Conservation (phyloP, 345 rosid genomes). For the Camelina neglecta region DNA sequence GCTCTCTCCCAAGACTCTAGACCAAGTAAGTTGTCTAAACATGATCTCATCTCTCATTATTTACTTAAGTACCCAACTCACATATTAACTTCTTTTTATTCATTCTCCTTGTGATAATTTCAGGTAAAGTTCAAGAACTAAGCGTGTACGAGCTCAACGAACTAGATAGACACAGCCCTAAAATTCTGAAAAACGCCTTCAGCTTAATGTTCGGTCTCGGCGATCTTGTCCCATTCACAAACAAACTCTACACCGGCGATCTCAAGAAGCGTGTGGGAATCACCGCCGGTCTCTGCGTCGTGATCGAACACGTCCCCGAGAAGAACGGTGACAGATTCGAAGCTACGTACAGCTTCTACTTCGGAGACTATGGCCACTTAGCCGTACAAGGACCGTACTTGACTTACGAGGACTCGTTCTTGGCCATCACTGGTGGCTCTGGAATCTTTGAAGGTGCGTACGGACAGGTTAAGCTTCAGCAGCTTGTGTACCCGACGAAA, state of each 20-base stretch:
- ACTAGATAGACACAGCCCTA: too few species aligned
- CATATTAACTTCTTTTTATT: background rate
- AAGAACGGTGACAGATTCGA: constrained; percentile 84
- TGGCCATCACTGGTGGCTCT: constrained; percentile 65
- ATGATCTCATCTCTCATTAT: background rate
- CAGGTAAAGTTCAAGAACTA: constrained; percentile 62
- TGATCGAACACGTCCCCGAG: constrained; percentile 73
- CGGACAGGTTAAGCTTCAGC: constrained; percentile 72
- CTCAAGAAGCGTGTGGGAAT: constrained; percentile 75
- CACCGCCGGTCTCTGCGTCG: constrained; percentile 76
- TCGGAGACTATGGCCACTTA: constrained; percentile 72
- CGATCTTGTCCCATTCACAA: too few species aligned
- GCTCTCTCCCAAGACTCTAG: constrained; percentile 28
- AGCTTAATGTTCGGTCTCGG: too few species aligned
- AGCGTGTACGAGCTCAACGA: too few species aligned
- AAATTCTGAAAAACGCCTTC: too few species aligned
- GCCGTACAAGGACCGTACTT: constrained; percentile 69
- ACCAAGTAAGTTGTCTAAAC: constrained; percentile 34
- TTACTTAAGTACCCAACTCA: background rate
- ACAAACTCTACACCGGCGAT: too few species aligned
- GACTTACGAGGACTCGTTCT: constrained; percentile 70
- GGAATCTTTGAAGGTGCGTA: constrained; percentile 68
- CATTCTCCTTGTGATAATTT: background rate
- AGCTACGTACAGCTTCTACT: constrained; percentile 82
- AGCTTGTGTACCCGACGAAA: constrained; percentile 68